These are phyloP conservation scores for Lachnellula subtilissima DNA, from an alignment of 2,329 filamentous ascomycete genomes.

Conservation along the genomic window DNA sequence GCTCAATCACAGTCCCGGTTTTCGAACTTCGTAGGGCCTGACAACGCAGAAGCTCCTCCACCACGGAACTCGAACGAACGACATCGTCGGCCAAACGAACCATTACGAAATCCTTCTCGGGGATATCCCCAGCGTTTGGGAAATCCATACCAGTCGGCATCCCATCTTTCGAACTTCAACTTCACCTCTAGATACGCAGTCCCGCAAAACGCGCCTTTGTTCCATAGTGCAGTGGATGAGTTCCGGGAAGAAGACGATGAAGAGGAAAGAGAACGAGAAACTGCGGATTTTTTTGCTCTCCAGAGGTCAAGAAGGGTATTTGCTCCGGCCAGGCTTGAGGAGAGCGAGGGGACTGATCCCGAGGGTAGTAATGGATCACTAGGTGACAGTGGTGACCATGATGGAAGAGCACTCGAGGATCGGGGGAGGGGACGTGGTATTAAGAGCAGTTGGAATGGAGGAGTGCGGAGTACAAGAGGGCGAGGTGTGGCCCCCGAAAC, in stretches of 20 bases:
- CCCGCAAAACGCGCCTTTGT: conserved; percentile 79
- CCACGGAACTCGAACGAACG: conserved; percentile 32
- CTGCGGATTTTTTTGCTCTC: conserved; percentile 89
- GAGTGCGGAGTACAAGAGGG: conserved; percentile 27
- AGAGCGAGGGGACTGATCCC: conserved; percentile 79
- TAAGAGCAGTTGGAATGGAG: conserved; percentile 60
- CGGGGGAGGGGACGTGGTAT: conserved; percentile 46
- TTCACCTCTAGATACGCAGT: conserved; percentile 73
- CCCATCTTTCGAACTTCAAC: conserved; percentile 69
- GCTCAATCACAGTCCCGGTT: conserved; percentile 93
- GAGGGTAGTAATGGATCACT: conserved; percentile 56
- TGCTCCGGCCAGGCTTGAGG: conserved; percentile 74
- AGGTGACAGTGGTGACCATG: conserved; percentile 48
- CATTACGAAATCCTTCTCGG: conserved; percentile 21
- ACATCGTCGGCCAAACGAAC: conserved; percentile 26
- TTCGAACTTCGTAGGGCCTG: conserved; percentile 63
- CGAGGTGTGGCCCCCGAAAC: conserved; percentile 24
- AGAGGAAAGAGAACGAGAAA: conserved; percentile 82
- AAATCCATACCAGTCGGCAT: conserved; percentile 76
- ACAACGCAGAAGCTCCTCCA: conserved; percentile 37
- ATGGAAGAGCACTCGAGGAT: conserved; percentile 40
- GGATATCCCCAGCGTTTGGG: conserved; percentile 38
- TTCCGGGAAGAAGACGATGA: conserved; percentile 92
- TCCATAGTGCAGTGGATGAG: conserved; percentile 85
- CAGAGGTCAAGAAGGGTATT: conserved; percentile 87